These are phyloP conservation scores for Litchi chinensis DNA, from an alignment of 345 rosid genomes.

Conservation along the genomic window DNA sequence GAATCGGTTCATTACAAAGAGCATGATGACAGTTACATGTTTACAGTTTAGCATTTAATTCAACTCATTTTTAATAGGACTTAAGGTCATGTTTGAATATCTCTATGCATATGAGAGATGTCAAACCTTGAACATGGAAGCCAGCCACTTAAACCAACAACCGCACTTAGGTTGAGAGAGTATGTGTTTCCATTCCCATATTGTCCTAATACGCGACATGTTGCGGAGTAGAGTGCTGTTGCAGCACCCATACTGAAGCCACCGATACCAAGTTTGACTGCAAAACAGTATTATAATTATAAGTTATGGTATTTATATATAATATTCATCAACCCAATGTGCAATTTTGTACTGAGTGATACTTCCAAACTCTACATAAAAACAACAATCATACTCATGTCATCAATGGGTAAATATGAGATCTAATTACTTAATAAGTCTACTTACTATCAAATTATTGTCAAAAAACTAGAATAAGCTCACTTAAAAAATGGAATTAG, in stretches of 20 bases:
- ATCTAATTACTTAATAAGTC: not conserved
- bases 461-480: not conserved
- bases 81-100: slow-evolving; percentile 7
- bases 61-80: not conserved
- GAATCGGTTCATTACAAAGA: slow-evolving; percentile 22
- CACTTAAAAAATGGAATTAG: not conserved
- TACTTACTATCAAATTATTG: not conserved
- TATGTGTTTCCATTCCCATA: slow-evolving; percentile 54
- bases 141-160: slow-evolving; percentile 77
- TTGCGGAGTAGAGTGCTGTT: slow-evolving; percentile 63
- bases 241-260: slow-evolving; percentile 94
- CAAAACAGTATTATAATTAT: slow-evolving; percentile 9
- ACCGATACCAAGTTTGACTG: slow-evolving; percentile 66
- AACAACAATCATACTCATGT: slow-evolving; percentile 1
- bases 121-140: slow-evolving; percentile 70
- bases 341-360: not conserved
- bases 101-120: slow-evolving; percentile 3
- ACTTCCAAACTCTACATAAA: slow-evolving; percentile 24
- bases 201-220: slow-evolving; percentile 55
- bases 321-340: not conserved
- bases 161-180: slow-evolving; percentile 47
- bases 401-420: not conserved
- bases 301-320: not conserved
- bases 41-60: not conserved
- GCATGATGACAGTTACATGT: not conserved